These are phyloP conservation scores for Penicillium bovifimosum DNA, from an alignment of 495 filamentous ascomycete genomes.

Conservation along the genomic window DNA sequence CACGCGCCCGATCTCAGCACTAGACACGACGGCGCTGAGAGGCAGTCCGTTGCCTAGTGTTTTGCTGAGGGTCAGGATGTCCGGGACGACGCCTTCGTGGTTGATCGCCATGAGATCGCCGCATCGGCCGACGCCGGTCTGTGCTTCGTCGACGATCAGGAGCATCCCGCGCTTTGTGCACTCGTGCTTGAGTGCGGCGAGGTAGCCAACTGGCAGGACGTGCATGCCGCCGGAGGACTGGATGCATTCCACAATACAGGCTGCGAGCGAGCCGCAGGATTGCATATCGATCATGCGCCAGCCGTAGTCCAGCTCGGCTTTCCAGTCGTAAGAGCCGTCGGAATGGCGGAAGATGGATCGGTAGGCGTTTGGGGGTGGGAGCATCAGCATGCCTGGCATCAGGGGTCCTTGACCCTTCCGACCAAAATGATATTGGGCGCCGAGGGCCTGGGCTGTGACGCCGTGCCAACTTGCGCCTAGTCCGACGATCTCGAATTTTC, in stretches of 20 bases:
- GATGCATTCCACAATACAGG: slow-evolving; percentile 50
- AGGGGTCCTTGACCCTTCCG: slow-evolving; percentile 31
- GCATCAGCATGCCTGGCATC: slow-evolving; percentile 35
- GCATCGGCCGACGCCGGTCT: slow-evolving; percentile 48
- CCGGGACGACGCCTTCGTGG: slow-evolving; percentile 43
- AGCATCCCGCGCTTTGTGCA: slow-evolving; percentile 49
- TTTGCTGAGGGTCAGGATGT: slow-evolving; percentile 26
- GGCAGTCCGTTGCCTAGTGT: slow-evolving; percentile 11
- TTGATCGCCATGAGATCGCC: slow-evolving; percentile 49
- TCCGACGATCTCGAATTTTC: slow-evolving; percentile 48
- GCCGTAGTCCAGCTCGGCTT: slow-evolving; percentile 49
- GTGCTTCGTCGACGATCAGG: slow-evolving; percentile 51
- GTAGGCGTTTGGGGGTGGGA: slow-evolving; percentile 51
- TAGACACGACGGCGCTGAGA: slow-evolving; percentile 9
- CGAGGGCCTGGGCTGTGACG: slow-evolving; percentile 33
- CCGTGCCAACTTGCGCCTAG: slow-evolving; percentile 46
- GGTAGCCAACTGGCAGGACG: slow-evolving; percentile 40
- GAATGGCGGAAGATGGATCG: slow-evolving; percentile 45
- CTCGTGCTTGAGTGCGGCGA: slow-evolving; percentile 39
- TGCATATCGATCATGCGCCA: slow-evolving; percentile 47
- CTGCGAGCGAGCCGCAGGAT: slow-evolving; percentile 49
- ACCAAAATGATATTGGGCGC: slow-evolving; percentile 39
- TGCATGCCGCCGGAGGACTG: slow-evolving; percentile 47
- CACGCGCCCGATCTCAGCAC: slow-evolving; percentile 4
- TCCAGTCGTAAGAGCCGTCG: slow-evolving; percentile 53